Base-by-base conservation (phyloP, 352 stramenopile genomes). In the Phytophthora tubulina region DNA sequence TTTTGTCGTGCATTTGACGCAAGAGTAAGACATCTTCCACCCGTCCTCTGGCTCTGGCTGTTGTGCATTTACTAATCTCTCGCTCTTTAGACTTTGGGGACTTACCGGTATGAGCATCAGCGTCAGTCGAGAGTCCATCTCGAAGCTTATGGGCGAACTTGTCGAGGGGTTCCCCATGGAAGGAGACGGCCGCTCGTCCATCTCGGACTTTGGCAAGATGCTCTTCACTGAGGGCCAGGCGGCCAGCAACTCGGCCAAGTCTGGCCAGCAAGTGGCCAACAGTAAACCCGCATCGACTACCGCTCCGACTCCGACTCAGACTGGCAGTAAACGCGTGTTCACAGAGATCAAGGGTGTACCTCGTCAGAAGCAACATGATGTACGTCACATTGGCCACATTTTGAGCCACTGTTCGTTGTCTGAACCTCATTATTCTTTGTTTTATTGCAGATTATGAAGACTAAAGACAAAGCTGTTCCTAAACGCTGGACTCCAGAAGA, bases 181-280 rank as follows among this genome's bases (percentile, higher is more conserved):
- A 61, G 75, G 73, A 11, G 88, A 92, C 30, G 83, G 82, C 36
- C 86, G 88, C 38, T 77, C 86, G 67, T 94, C 86, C 39, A 95
- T 95, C 74, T 95, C 88, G 65, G 86, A 95, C 76, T 94, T 95
- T 72, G 88, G 88, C 76, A 95, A 95, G 67, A 61, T 95, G 51
- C 79, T 95, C 41, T 95, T 95, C 72, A 87, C 88, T 15, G 88
- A 95, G 67, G 86, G 86, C 41, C 82, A 93, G 54, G 54, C 62
- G 41, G 64, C 7, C 36, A 74, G 31, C 65, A 51, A 6, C 67
- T 50, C 38, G 27, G 54, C 44, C 45, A 57, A 35, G 11, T 33
- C 11, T 36, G 64, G 39, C 48, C 49, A 59, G 10, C 9, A 38
- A 11, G 62, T 36, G 36, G 57, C 15, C 49, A 51, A 14, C 61